Evolutionary conservation across 176 grass and related monocot species (phyloP).

Genomic region (Phyllostachys edulis): DNA sequence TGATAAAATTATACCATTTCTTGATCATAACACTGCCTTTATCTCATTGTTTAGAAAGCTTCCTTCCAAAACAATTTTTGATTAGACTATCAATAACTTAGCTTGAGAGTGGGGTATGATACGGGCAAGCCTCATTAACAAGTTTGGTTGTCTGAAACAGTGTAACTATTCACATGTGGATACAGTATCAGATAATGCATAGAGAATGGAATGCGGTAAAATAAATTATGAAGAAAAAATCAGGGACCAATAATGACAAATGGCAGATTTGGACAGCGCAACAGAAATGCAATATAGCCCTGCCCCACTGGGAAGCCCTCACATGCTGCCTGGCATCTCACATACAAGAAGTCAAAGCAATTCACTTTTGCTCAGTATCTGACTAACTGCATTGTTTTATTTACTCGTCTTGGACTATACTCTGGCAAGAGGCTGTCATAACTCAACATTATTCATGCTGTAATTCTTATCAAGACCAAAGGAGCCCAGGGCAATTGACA

Average conservation of each 20-base stretch:
- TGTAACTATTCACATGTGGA: conserved; percentile 37
- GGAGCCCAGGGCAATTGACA: conserved; percentile 1
- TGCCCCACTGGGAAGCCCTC: conserved; percentile 42
- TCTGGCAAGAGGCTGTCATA: conserved; percentile 17
- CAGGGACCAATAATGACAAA: conserved; percentile 41
- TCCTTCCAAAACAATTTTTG: neutral
- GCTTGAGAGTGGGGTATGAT: neutral
- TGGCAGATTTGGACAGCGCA: conserved; percentile 47
- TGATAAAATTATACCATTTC: neutral
- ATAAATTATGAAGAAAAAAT: conserved; percentile 7
- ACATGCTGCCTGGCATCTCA: conserved; percentile 51
- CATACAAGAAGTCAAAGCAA: conserved; percentile 61
- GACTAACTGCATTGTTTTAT: conserved; percentile 33
- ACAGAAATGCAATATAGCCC: conserved; percentile 42
- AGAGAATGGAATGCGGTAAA: neutral
- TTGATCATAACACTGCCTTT: neutral
- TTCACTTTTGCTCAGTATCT: conserved; percentile 51
- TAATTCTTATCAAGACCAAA: conserved; percentile 4
- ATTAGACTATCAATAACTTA: neutral
- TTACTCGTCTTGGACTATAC: conserved; percentile 33
- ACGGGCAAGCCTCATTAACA: neutral
- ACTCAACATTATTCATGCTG: conserved; percentile 19
- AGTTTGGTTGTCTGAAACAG: conserved; percentile 28
- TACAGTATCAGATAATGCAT: conserved; percentile 22
- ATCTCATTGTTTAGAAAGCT: neutral